phyloP scores from a whole-genome alignment of 768 basidiomycete species.

The Trametes elegans region DNA sequence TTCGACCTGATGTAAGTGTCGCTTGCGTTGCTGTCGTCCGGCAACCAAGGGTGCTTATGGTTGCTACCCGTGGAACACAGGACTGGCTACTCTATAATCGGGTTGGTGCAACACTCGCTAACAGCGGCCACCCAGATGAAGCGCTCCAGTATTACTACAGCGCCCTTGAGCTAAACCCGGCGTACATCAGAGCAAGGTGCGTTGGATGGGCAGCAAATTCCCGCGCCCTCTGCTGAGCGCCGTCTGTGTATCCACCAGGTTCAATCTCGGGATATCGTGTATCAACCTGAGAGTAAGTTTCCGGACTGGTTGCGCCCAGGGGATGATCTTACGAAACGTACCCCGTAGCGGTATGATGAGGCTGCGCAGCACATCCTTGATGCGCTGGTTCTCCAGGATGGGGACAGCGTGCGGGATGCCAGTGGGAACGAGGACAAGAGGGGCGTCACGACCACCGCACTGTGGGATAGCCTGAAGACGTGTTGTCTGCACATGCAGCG shows the following conservation, averaged over 20 bases:
- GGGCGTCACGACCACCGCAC: constrained; percentile 69
- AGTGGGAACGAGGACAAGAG: constrained; percentile 48
- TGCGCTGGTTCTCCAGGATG: constrained; percentile 86
- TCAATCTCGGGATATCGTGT: constrained; percentile 91
- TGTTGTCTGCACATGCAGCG: constrained; percentile 80
- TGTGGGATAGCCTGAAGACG: constrained; percentile 90
- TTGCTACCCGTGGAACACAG: constrained; percentile 39
- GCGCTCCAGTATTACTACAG: constrained; percentile 86
- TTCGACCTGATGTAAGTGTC: constrained; percentile 72
- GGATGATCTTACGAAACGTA: not conserved
- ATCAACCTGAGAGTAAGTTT: constrained; percentile 75
- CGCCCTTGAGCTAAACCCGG: constrained; percentile 84
- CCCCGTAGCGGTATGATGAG: constrained; percentile 72
- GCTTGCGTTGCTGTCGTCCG: not conserved
- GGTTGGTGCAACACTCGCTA: constrained; percentile 92
- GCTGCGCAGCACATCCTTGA: constrained; percentile 86
- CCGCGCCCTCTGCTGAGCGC: not conserved
- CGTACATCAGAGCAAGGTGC: constrained; percentile 86
- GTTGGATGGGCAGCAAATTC: too few species aligned
- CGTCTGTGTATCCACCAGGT: constrained; percentile 43
- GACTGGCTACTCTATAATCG: constrained; percentile 93
- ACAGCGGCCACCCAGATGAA: constrained; percentile 73
- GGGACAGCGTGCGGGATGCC: constrained; percentile 63
- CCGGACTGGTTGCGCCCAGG: not conserved
- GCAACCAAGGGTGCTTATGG: not conserved